Evolutionary conservation across 2,329 filamentous ascomycete species (phyloP).

Genomic region (Trichoderma atrobrunneum): DNA sequence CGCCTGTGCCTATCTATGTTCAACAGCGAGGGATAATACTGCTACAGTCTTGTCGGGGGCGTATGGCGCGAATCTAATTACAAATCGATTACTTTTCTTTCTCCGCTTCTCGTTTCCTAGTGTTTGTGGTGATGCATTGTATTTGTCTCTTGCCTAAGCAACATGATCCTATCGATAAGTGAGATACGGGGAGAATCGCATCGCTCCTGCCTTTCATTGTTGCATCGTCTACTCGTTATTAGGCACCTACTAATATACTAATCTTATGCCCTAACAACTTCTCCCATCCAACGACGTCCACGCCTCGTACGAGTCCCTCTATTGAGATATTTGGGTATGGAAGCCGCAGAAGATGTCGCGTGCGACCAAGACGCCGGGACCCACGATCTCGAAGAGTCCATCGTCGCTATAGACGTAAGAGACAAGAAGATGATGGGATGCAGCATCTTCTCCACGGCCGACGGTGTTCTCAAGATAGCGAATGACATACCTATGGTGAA

Average conservation of each 20-base stretch:
- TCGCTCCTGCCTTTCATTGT: not conserved
- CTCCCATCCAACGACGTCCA: not conserved
- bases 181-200: not conserved
- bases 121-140: not conserved
- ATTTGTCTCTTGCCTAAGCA: not conserved
- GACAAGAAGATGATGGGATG: constrained; percentile 74
- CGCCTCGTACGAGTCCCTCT: not conserved
- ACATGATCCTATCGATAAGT: not conserved
- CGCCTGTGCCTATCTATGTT: not conserved
- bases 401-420: constrained; percentile 77
- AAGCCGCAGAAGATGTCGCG: not conserved
- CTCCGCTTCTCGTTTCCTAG: not conserved
- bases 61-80: not conserved
- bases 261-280: not conserved
- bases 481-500: constrained; percentile 70
- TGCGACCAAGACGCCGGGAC: not conserved
- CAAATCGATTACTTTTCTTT: not conserved
- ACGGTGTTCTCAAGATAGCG: constrained; percentile 70
- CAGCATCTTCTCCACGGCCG: constrained; percentile 71
- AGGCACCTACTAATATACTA: not conserved
- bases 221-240: not conserved
- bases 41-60: not conserved
- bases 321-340: not conserved
- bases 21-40: not conserved
- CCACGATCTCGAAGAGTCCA: constrained; percentile 24